Conservation (phyloP, 2,329 filamentous ascomycete species). For the Cryphonectria radicalis region DNA sequence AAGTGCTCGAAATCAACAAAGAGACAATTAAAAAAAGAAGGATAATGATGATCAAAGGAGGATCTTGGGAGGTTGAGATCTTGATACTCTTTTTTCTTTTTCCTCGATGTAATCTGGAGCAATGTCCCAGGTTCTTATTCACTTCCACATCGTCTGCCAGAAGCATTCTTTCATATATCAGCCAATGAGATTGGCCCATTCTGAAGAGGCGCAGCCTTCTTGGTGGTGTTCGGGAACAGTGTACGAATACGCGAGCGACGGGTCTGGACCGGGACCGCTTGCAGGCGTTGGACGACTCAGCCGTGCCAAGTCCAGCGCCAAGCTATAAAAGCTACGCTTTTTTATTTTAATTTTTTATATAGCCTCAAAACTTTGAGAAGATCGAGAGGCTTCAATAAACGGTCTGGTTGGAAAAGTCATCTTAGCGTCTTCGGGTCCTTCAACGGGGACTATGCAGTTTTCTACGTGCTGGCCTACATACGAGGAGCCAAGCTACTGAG, state of each 20-base stretch:
- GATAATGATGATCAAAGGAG: background rate
- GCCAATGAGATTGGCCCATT: background rate
- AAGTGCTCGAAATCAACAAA: background rate
- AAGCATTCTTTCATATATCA: background rate
- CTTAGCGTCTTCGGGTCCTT: background rate
- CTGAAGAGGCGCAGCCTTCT: background rate
- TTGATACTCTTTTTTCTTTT: too few species aligned
- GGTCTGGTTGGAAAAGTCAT: background rate
- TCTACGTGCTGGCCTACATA: background rate
- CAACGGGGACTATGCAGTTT: background rate
- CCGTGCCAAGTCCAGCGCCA: constrained; percentile 1
- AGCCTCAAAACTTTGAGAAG: background rate
- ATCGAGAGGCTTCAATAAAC: background rate
- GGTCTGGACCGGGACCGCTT: background rate
- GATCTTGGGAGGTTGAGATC: background rate
- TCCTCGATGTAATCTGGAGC: background rate
- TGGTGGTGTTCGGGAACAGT: background rate
- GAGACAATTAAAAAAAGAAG: background rate
- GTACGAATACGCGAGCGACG: constrained; percentile 4
- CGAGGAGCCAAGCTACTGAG: background rate
- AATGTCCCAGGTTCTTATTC: background rate
- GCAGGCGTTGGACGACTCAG: background rate
- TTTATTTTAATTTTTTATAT: too few species aligned
- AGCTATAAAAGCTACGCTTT: background rate
- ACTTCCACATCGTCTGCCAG: background rate